These are phyloP conservation scores for Leccinum broughii DNA, from an alignment of 768 basidiomycete species.

Conservation along the genomic window DNA sequence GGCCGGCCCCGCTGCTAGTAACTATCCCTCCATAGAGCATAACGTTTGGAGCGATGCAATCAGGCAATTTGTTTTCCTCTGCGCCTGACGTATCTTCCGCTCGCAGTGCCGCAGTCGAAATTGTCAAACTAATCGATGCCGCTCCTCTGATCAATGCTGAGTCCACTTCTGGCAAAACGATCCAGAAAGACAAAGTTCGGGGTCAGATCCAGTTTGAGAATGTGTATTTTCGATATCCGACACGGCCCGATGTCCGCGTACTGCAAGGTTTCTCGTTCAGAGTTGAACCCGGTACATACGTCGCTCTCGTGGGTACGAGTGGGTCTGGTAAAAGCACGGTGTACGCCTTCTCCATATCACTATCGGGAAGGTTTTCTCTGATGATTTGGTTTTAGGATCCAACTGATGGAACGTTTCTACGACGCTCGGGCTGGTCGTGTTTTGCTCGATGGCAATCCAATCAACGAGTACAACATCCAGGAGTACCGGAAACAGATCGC, in stretches of 20 bases:
- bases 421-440: constrained; percentile 76
- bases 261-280: constrained; percentile 72
- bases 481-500: constrained; percentile 89
- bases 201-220: constrained; percentile 78
- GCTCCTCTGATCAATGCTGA: constrained; percentile 79
- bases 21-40: constrained; percentile 47
- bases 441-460: constrained; percentile 71
- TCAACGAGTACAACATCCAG: constrained; percentile 76
- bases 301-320: constrained; percentile 80
- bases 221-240: constrained; percentile 91
- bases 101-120: constrained; percentile 69
- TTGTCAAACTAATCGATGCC: constrained; percentile 75
- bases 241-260: constrained; percentile 79
- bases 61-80: constrained; percentile 80
- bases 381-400: constrained; percentile 51
- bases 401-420: constrained; percentile 85
- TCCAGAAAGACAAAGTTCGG: constrained; percentile 44
- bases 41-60: constrained; percentile 84
- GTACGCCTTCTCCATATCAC: constrained; percentile 39
- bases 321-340: constrained; percentile 83
- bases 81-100: constrained; percentile 91
- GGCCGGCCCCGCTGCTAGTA: background rate
- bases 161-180: constrained; percentile 57
- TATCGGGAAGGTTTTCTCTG: background rate
- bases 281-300: constrained; percentile 77